Base-by-base conservation (phyloP, 148 eudicot species). In the Chenopodium quinoa region DNA sequence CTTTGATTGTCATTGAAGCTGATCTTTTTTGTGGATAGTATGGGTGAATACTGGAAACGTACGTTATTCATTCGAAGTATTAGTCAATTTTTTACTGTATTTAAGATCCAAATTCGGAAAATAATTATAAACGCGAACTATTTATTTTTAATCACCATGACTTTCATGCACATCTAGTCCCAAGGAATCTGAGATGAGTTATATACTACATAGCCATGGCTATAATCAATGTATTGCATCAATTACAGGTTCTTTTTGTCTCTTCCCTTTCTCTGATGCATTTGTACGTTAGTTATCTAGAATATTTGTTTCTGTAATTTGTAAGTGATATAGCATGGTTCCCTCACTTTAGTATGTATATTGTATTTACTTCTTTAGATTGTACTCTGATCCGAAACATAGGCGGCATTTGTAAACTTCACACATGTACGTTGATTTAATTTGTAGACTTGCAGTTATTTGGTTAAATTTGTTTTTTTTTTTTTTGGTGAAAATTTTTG, bases 141-240 rank as follows among this genome's bases (percentile, higher is more conserved):
- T 67, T 11, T 25, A 16, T 25, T 47, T 66, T 66, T 14, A 78
- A 47, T 47, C 25, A 20, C 62, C 80, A 71, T 65, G 32, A 67
- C 12, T 78, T 78, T 48, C 27, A 78, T 78, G 80, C 80, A 48
- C 40, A 23, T 65, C 73, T 66, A 25, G 66, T 78, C 62, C 80
- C 80, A 66, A 78, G 60, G 34, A 47, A 78, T 78, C 73, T 62
- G 13, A 78, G 12, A 56, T 78, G 60, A 13, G 4, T 13, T 67
- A 62, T 62, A 62, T n/a, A 9, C 66, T 22, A 17, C 17, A 52
- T 17, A 56, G 6, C 62, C 62, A 17, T 17, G 62, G 66, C 66
- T 62, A 62, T 20, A 62, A 62, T 62, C 66, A 62, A 62, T 62
- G 66, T 6, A 62, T 67, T 0, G 40, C 40, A 67, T 67, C 4